Evolutionary conservation across 2,329 filamentous ascomycete genomes (phyloP), one percentile per base, ranked within the genome.

Genomic region (Xylariaceae sp.): DNA sequence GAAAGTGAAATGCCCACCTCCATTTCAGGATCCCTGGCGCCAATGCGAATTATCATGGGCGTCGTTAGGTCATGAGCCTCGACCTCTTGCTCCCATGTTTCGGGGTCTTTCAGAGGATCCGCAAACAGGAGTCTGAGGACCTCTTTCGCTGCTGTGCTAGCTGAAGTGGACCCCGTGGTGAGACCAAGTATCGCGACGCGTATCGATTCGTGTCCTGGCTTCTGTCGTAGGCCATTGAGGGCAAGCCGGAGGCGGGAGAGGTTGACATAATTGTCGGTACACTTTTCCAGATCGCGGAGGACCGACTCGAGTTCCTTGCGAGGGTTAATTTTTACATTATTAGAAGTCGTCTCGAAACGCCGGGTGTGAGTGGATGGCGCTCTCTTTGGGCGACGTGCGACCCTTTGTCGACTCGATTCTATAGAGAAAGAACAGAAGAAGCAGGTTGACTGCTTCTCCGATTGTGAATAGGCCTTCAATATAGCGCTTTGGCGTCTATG

Each of bases 211-310:
- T 76, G 66, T 3, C 83, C 83, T 0, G 79, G 70, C 1, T 68
- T 65, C 64, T 86, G 80, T 32, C 79, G 76, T 55, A 86, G 68
- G 19, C 87, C 84, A 58, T 83, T 79, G 19, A 89, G 72, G 12
- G 87, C 88, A 61, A 92, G 79, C 68, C 89, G 85, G 43, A 92
- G 67, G 51, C 86, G 78, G 29, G 86, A 83, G n/a, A 86, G 76
- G 64, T 87, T 87, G 49, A 88, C 77, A 61, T 84, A 79, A 54
- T 76, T 79, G 21, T 81, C 77, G 1, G 83, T 82, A 46, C 80
- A 73, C 48, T 79, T 80, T 62, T 87, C 78, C 2, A 92, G 75
- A 19, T 80, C 77, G 1, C 76, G 68, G 0, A 92, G 74, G 2
- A 81, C 74, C 41, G 76, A 70, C 57, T 86, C 76, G 5, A 89